Evolutionary conservation across 2,329 filamentous ascomycete species (phyloP).

Genomic region (Colletotrichum magnum): DNA sequence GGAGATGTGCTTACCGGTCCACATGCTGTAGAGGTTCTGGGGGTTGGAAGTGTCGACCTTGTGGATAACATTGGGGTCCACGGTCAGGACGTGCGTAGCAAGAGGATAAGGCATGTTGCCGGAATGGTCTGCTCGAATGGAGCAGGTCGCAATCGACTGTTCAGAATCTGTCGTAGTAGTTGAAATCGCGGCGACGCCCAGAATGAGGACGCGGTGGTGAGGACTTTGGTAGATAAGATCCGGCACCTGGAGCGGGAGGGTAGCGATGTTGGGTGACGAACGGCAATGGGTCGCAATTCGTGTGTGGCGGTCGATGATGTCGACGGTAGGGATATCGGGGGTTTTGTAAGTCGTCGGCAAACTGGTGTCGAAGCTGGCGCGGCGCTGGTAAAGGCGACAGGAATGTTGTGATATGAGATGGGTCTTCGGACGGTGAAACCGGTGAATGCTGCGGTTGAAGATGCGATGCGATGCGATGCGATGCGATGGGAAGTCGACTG

Average conservation of each 20-base stretch:
- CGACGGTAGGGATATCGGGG: neutral
- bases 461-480: constrained; percentile 15
- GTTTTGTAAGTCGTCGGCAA: constrained; percentile 8
- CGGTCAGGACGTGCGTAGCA: constrained; percentile 88
- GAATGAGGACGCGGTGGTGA: neutral
- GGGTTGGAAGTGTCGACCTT: constrained; percentile 94
- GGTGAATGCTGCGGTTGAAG: constrained; percentile 30
- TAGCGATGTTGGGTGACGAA: neutral
- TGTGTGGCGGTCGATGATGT: constrained; percentile 19
- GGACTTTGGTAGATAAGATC: constrained; percentile 7
- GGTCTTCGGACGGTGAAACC: constrained; percentile 15
- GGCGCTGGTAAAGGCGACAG: constrained; percentile 14
- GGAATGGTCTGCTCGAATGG: constrained; percentile 53
- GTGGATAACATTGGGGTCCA: constrained; percentile 92
- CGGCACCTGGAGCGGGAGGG: constrained; percentile 33
- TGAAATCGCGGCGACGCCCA: constrained; percentile 42
- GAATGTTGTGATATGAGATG: constrained; percentile 27
- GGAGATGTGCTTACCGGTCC: constrained; percentile 80
- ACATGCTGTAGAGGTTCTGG: constrained; percentile 96
- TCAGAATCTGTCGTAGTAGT: constrained; percentile 44
- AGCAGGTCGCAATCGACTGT: constrained; percentile 46
- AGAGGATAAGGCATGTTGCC: constrained; percentile 84
- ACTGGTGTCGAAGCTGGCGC: constrained; percentile 4
- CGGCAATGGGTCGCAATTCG: constrained; percentile 8
- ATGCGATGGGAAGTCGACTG: constrained; percentile 8